Percentiles rank a stretch among this genome's conserved stretches.
These are phyloP conservation scores for Russula sp. DNA, from an alignment of 768 basidiomycete genomes.

Conservation along the genomic window DNA sequence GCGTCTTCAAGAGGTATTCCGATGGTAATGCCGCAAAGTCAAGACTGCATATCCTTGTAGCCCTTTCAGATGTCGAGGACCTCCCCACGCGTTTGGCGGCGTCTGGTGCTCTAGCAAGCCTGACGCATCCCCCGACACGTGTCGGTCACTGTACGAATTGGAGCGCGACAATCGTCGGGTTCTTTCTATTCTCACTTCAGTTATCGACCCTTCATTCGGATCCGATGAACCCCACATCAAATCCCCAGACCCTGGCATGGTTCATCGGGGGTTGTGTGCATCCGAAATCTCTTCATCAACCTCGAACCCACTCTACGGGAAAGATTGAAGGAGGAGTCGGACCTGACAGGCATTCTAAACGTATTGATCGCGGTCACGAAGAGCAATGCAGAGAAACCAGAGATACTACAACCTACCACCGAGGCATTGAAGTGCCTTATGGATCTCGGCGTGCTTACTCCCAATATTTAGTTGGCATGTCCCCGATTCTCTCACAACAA, in stretches of 20 bases:
- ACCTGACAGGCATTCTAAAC: constrained; percentile 50
- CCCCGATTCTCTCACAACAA: not conserved
- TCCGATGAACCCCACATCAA: constrained; percentile 40
- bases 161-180: constrained; percentile 63
- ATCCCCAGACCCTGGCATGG: constrained; percentile 54
- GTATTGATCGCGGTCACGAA: constrained; percentile 53
- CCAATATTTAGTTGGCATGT: constrained; percentile 5
- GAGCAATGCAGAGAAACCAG: constrained; percentile 40
- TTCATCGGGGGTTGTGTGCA: constrained; percentile 75
- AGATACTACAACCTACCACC: constrained; percentile 47
- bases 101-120: constrained; percentile 80
- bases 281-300: constrained; percentile 58
- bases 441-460: constrained; percentile 30
- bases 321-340: constrained; percentile 50
- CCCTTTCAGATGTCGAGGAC: constrained; percentile 86
- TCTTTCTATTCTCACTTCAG: constrained; percentile 60
- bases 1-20: constrained; percentile 70
- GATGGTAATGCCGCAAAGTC: constrained; percentile 47
- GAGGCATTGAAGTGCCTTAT: constrained; percentile 50
- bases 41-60: constrained; percentile 77
- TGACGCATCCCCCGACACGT: constrained; percentile 63
- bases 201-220: constrained; percentile 58
- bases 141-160: constrained; percentile 57
- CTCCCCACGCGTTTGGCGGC: constrained; percentile 83
- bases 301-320: constrained; percentile 42